Evolutionary conservation across 805 yeast species (phyloP).

Genomic region (Schwanniomyces yamadae): DNA sequence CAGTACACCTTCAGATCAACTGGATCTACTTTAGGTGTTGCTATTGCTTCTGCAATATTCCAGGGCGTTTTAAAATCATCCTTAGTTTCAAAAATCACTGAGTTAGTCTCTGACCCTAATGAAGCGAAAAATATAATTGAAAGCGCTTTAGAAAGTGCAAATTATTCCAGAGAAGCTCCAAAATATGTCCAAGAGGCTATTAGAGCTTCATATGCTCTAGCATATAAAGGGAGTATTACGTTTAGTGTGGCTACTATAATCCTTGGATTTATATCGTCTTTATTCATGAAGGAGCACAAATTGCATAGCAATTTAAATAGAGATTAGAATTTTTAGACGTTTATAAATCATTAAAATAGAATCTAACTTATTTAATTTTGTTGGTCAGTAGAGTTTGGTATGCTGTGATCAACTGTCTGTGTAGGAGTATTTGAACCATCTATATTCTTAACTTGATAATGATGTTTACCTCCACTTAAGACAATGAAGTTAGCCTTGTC

Average conservation of each 20-base stretch:
- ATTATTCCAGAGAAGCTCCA: conserved; percentile 56
- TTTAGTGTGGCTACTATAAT: conserved; percentile 44
- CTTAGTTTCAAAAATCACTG: conserved; percentile 18
- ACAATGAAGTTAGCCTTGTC: conserved; percentile 12
- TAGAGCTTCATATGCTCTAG: conserved; percentile 49
- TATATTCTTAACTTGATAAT: conserved; percentile 17
- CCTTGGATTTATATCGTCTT: conserved; percentile 41
- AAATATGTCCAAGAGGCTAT: conserved; percentile 46
- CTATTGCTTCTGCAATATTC: conserved; percentile 66
- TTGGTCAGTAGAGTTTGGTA: too few relatives aligned
- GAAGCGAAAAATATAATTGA: conserved; percentile 45
- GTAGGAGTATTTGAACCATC: too few relatives aligned
- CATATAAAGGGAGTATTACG: conserved; percentile 53
- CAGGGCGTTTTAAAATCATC: conserved; percentile 42
- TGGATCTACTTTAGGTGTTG: conserved; percentile 82
- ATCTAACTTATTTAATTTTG: background rate
- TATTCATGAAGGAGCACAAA: conserved; percentile 56
- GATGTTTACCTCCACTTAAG: conserved; percentile 19
- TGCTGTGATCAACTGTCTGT: background rate
- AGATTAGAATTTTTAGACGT: conserved; percentile 15
- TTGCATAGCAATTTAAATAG: conserved; percentile 54
- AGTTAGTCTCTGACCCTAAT: conserved; percentile 25
- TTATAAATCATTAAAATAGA: background rate
- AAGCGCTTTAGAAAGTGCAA: conserved; percentile 56
- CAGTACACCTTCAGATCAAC: conserved; percentile 86